Evolutionary conservation across 2,329 filamentous ascomycete species (phyloP).

Genomic region (Parastagonospora nodorum): DNA sequence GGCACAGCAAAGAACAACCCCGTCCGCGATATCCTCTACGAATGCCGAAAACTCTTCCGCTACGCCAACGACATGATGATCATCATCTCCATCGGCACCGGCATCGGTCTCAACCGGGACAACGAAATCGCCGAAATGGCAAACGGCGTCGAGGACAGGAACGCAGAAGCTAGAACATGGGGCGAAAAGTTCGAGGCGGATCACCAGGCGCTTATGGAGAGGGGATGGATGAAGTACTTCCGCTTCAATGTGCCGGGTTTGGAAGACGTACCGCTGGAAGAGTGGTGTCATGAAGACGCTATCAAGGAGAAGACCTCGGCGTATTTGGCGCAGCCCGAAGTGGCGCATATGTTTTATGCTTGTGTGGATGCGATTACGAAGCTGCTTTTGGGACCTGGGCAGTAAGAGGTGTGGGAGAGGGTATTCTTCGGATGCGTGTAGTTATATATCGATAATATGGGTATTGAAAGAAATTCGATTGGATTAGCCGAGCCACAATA

Average conservation of each 20-base stretch:
- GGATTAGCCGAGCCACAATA: too few species aligned
- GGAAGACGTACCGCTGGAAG: conserved; percentile 34
- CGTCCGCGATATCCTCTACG: conserved; percentile 36
- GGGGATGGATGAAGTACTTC: conserved; percentile 41
- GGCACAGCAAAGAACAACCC: conserved; percentile 41
- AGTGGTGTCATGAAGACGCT: conserved; percentile 32
- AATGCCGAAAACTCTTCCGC: conserved; percentile 37
- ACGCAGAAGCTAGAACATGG: conserved; percentile 19
- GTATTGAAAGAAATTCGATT: too few species aligned
- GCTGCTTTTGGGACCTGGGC: conserved; percentile 19
- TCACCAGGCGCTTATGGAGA: conserved; percentile 27
- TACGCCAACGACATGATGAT: conserved; percentile 40
- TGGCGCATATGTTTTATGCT: conserved; percentile 30
- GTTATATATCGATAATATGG: too few species aligned
- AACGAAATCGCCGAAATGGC: conserved; percentile 32
- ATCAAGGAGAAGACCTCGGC: conserved; percentile 34
- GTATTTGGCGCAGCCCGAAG: conserved; percentile 32
- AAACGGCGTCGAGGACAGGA: conserved; percentile 28
- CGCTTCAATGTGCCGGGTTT: conserved; percentile 37
- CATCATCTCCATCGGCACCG: conserved; percentile 36
- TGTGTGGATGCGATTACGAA: conserved; percentile 36
- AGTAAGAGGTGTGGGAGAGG: neutral
- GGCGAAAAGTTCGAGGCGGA: conserved; percentile 33
- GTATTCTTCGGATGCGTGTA: too few species aligned
- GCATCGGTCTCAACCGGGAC: conserved; percentile 22